phyloP scores from a whole-genome alignment of 352 stramenopile genomes.

The Pythium monospermum region DNA sequence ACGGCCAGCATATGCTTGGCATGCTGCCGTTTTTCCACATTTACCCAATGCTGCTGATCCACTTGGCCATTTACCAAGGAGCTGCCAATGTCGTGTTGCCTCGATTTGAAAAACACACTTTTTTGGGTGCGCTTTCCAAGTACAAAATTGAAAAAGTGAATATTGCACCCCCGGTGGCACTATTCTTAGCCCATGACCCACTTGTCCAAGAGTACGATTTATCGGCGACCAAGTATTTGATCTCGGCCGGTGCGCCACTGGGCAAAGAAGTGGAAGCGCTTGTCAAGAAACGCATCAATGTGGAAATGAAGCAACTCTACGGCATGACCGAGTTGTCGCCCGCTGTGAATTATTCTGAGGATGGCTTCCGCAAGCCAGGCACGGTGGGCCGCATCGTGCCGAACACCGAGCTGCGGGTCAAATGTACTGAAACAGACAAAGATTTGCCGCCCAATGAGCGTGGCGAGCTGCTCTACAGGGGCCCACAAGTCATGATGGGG shows the following conservation, averaged over 20 bases:
- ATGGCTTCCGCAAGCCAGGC: slow-evolving; percentile 6
- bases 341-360: slow-evolving; percentile 15
- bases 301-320: slow-evolving; percentile 32
- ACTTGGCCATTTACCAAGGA: slow-evolving; percentile 79
- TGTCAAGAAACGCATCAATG: slow-evolving; percentile 43
- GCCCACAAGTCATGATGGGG: slow-evolving; percentile 29
- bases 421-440: slow-evolving; percentile 30
- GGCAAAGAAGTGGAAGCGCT: slow-evolving; percentile 52
- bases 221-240: slow-evolving; percentile 57
- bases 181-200: slow-evolving; percentile 86
- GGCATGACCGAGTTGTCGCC: slow-evolving; percentile 41
- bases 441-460: slow-evolving; percentile 22
- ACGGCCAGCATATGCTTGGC: slow-evolving; percentile 38
- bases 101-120: slow-evolving; percentile 28
- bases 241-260: slow-evolving; percentile 74
- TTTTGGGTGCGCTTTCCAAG: slow-evolving; percentile 71
- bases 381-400: slow-evolving; percentile 29
- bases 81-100: slow-evolving; percentile 83
- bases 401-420: slow-evolving; percentile 32
- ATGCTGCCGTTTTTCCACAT: slow-evolving; percentile 95
- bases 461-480: slow-evolving; percentile 75
- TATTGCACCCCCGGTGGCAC: slow-evolving; percentile 86
- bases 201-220: slow-evolving; percentile 92
- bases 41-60: slow-evolving; percentile 82
- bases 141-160: slow-evolving; percentile 42